phyloP scores from a whole-genome alignment of 2,329 filamentous ascomycete species.

The Zymoseptoria crescenta region DNA sequence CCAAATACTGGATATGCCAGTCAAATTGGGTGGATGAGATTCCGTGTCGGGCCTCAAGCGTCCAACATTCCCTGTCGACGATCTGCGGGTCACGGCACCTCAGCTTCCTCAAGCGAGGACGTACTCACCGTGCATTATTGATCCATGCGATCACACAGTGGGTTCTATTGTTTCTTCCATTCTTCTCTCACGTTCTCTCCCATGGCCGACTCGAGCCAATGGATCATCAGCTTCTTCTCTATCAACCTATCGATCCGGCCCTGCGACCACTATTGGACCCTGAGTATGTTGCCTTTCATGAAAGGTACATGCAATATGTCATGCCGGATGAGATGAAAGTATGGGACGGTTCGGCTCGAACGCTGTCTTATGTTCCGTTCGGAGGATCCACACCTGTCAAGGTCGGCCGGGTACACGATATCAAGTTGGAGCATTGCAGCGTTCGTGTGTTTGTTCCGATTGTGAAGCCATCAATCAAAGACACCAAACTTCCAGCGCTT shows the following conservation, averaged over 20 bases:
- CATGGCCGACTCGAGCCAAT: not conserved
- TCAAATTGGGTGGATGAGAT: not conserved
- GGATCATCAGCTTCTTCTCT: not conserved
- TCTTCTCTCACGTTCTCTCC: not conserved
- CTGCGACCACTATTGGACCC: conserved; percentile 13
- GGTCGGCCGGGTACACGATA: conserved; percentile 10
- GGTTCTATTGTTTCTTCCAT: not conserved
- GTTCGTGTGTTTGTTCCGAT: conserved; percentile 15
- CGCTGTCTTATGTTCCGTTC: conserved; percentile 5
- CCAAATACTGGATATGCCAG: not conserved
- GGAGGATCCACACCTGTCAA: conserved; percentile 8
- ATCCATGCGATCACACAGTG: not conserved
- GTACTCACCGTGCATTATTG: not conserved
- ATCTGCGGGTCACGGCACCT: not conserved
- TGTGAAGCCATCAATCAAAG: not conserved
- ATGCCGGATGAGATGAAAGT: conserved; percentile 11
- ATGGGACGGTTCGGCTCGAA: conserved; percentile 12
- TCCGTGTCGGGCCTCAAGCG: not conserved
- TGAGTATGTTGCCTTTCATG: conserved; percentile 16
- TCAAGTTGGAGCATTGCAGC: conserved; percentile 10
- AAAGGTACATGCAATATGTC: conserved; percentile 13
- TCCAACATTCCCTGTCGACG: not conserved
- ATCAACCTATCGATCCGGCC: conserved; percentile 11
- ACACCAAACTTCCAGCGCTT: conserved; percentile 2
- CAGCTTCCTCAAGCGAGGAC: not conserved